These are phyloP conservation scores for Pueraria montana DNA, from an alignment of 306 rosid species.

Conservation along the genomic window DNA sequence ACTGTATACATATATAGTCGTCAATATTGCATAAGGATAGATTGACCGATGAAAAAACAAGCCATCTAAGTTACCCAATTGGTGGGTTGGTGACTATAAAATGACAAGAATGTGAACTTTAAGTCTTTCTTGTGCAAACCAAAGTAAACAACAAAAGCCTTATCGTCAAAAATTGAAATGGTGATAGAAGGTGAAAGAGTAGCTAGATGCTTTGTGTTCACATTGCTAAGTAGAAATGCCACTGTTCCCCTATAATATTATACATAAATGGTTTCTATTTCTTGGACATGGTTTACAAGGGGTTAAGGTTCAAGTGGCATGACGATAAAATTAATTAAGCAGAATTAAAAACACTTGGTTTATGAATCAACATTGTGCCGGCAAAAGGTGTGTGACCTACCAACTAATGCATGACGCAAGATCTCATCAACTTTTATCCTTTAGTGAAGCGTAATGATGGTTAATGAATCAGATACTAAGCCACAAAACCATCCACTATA, in stretches of 20 bases:
- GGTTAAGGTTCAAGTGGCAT: conserved; percentile 45
- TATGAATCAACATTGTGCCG: conserved; percentile 35
- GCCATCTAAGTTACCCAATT: neutral
- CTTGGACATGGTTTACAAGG: neutral
- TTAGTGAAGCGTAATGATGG: conserved; percentile 47
- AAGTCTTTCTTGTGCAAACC: conserved; percentile 15
- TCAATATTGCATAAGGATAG: conserved; percentile 25
- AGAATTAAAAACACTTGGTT: conserved; percentile 36
- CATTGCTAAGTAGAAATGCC: neutral
- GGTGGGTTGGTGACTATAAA: conserved; percentile 9
- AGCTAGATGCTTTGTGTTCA: neutral
- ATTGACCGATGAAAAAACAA: conserved; percentile 27
- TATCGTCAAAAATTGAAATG: conserved; percentile 30
- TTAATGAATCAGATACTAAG: conserved; percentile 12
- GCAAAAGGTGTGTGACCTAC: conserved; percentile 54
- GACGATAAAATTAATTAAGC: neutral
- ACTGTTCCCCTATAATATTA: neutral
- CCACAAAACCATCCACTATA: neutral
- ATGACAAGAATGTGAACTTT: neutral
- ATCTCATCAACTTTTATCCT: conserved; percentile 31
- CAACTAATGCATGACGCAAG: conserved; percentile 50
- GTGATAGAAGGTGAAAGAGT: neutral
- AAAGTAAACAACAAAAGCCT: neutral
- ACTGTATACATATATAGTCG: conserved; percentile 8
- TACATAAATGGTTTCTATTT: neutral